Base-by-base conservation (phyloP, 2,329 filamentous ascomycete genomes). In the Aureobasidium uvarum region DNA sequence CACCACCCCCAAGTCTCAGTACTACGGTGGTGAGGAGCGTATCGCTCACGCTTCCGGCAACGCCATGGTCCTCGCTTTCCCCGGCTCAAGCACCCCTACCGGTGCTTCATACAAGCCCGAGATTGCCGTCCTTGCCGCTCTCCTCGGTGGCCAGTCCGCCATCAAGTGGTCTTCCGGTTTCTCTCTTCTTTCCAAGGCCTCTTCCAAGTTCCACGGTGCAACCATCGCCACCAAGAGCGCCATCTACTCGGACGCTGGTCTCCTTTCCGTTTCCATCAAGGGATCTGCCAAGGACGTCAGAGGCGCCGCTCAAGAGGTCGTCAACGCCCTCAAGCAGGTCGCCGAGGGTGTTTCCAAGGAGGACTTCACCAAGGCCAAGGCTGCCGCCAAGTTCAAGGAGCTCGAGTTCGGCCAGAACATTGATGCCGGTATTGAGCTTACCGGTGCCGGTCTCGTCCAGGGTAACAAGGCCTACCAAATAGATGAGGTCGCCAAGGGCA, bases 111-210 rank as follows among this genome's bases (percentile, higher is more conserved):
- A 91, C 84, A 96, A 96, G 84, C 91, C 95, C 65, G 93, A 97
- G 80, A 86, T 92, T 69, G 86, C 89, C 69, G 92, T 99, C 69
- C 88, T 99, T 65, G 87, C 90, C 66, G 87, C 92, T 69, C 88
- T 99, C 23, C 89, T 99, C 62, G 95, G 95, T 75, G 95, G 94
- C 68, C 82, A 96, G 79, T 90, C 92, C 64, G 89, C 83, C 79
- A 92, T 98, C 83, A 99, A 98, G 84, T 99, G 94, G 94, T 89
- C 91, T 62, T 81, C 91, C 69, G 95, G 95, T 72, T 98, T 96
- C 85, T 94, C 91, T 67, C 84, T 97, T 68, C 86, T 99, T 67
- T 85, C 90, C 75, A 93, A 96, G 83, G 89, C 89, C 67, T 85
- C 87, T 66, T 83, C 88, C 68, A 83, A 84, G 52, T 82, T 86